Percentiles rank a stretch among this genome's conserved stretches.
Conservation (phyloP, 106 monocot species). For the Platanthera guangdongensis region DNA sequence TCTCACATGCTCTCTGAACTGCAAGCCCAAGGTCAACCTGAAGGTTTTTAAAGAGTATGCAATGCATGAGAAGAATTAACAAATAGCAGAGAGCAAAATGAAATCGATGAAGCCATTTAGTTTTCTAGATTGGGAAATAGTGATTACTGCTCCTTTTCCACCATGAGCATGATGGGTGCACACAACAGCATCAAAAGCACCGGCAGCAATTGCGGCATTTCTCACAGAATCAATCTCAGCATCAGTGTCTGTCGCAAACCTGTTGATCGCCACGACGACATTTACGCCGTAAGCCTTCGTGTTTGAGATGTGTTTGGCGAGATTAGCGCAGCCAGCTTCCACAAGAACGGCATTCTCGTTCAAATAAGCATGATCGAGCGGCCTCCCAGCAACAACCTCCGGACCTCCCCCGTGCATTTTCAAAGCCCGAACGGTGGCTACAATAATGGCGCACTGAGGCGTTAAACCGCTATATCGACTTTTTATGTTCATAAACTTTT, state of each 20-base stretch:
- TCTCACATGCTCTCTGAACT: slow-evolving; percentile 87
- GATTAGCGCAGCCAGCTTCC: slow-evolving; percentile 89
- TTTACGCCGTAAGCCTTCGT: slow-evolving; percentile 88
- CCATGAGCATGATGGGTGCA: slow-evolving; percentile 97
- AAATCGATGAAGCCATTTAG: not conserved
- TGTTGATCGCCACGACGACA: slow-evolving; percentile 92
- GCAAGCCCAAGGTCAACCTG: slow-evolving; percentile 97
- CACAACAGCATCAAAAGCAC: slow-evolving; percentile 94
- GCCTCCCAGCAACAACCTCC: slow-evolving; percentile 89
- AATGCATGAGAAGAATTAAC: not conserved
- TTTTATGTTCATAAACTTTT: slow-evolving; percentile 98
- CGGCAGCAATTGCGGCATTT: slow-evolving; percentile 70
- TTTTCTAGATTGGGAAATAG: not conserved
- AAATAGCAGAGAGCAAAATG: not conserved
- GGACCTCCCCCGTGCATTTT: slow-evolving; percentile 99
- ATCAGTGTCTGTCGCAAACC: slow-evolving; percentile 83
- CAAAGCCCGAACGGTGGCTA: slow-evolving; percentile 85
- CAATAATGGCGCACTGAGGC: slow-evolving; percentile 86
- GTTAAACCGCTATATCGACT: slow-evolving; percentile 75
- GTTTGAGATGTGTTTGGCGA: slow-evolving; percentile 66
- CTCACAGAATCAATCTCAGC: slow-evolving; percentile 81
- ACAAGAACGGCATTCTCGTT: slow-evolving; percentile 75
- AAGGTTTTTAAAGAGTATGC: slow-evolving; percentile 1
- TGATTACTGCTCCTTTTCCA: slow-evolving; percentile 90
- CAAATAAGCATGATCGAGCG: slow-evolving; percentile 79